These are phyloP conservation scores for Neonectria magnoliae DNA, from an alignment of 2,329 filamentous ascomycete species.

Conservation along the genomic window DNA sequence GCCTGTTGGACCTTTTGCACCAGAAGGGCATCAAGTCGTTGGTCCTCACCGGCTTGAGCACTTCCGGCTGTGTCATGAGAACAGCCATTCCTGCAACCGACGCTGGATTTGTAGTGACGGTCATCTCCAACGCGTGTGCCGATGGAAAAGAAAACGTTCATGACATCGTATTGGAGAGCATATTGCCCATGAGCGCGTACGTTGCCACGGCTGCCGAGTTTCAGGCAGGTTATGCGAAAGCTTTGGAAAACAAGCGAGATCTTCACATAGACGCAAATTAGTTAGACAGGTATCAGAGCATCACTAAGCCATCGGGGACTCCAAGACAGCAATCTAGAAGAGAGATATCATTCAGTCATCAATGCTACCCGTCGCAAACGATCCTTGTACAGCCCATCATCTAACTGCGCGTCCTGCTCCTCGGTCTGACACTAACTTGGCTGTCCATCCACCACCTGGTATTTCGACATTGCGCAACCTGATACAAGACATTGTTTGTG, in stretches of 20 bases:
- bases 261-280: background rate
- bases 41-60: constrained; percentile 20
- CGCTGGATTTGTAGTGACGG: constrained; percentile 19
- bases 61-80: constrained; percentile 19
- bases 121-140: constrained; percentile 17
- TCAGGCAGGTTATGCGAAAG: background rate
- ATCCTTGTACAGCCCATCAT: constrained; percentile 33
- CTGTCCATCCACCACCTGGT: constrained; percentile 15
- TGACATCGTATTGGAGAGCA: background rate
- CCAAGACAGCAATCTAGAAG: constrained; percentile 25
- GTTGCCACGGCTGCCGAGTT: constrained; percentile 9
- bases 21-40: constrained; percentile 14
- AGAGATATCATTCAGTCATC: constrained; percentile 44
- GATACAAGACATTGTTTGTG: constrained; percentile 13
- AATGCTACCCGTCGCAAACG: constrained; percentile 31
- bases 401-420: constrained; percentile 32
- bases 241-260: background rate
- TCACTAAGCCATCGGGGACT: background rate
- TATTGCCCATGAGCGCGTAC: background rate
- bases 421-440: background rate
- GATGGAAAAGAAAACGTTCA: constrained; percentile 17
- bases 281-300: background rate
- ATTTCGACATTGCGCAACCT: constrained; percentile 31
- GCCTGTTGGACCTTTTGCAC: constrained; percentile 7
- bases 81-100: constrained; percentile 15